Evolutionary conservation across 2,329 filamentous ascomycete genomes (phyloP).

Genomic region (Aaosphaeria arxii): DNA sequence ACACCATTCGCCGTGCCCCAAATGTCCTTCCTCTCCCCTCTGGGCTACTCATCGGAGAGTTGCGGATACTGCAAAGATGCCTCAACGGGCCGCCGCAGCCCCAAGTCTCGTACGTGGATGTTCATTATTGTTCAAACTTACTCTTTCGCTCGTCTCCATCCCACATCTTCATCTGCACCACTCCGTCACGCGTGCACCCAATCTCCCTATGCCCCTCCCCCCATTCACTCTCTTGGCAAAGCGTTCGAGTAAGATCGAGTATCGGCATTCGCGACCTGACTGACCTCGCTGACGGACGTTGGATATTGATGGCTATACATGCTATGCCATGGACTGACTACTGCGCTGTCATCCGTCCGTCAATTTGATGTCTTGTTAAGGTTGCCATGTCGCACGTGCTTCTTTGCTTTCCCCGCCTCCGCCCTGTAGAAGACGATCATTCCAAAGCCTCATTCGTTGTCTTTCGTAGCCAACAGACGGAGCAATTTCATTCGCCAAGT

Average conservation of each 20-base stretch:
- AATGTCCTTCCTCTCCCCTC: conserved; percentile 14
- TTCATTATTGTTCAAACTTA: conserved; percentile 9
- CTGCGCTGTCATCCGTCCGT: background rate
- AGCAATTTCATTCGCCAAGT: too few relatives aligned
- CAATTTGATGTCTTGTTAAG: conserved; percentile 25
- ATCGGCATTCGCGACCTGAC: background rate
- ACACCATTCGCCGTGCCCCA: too few relatives aligned
- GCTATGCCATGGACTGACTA: too few relatives aligned
- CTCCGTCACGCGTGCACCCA: conserved; percentile 18
- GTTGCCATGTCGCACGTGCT: conserved; percentile 22
- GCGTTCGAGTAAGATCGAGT: background rate
- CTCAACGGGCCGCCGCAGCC: conserved; percentile 45
- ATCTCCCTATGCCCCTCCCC: background rate
- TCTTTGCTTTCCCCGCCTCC: too few relatives aligned
- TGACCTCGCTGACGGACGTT: background rate
- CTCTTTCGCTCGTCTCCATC: conserved; percentile 8
- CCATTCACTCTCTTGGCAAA: conserved; percentile 4
- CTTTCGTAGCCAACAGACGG: too few relatives aligned
- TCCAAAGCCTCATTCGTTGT: too few relatives aligned
- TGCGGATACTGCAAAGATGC: conserved; percentile 52
- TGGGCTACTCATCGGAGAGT: conserved; percentile 48
- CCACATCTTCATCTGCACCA: conserved; percentile 6
- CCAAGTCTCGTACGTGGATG: conserved; percentile 47
- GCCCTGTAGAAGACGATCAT: too few relatives aligned
- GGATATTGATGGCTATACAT: too few relatives aligned